Evolutionary conservation across 1,284 basidiomycete species (phyloP), one percentile per base, ranked within the genome.

Genomic region (Ceratobasidium sp.): DNA sequence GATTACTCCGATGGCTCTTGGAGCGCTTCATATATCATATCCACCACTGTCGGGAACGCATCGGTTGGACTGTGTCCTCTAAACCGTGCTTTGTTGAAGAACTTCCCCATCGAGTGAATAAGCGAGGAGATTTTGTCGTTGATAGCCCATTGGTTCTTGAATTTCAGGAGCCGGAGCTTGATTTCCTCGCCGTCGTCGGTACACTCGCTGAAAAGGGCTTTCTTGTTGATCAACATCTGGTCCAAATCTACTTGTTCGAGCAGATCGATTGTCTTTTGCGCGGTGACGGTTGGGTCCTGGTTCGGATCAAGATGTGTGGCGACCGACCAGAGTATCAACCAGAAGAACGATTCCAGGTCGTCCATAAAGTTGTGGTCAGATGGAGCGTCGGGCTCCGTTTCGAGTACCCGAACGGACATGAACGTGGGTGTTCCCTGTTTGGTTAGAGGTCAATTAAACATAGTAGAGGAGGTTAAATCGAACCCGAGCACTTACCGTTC

Each of bases 271-370:
- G 36, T 31, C 9, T 36, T 17, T 17, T 33, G 24, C 31, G 29
- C 56, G 4, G 17, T 22, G 5, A 19, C 19, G 3, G 56, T 57
- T 7, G 19, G 29, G 14, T 14, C 6, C 36, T 41, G 36, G 1
- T 8, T 31, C 8, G 56, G 31, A 17, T 57, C 66, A 9, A 44
- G 31, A 22, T 56, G 66, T 6, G 2, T 7, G 7, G 50, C 50
- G 4, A 29, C 33, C 11, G n/a, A 62, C 44, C 50, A 72, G n/a
- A 71, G 57, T 14, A 73, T 41, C 15, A 72, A 8, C 75, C 75
- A 75, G 50, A 75, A 75, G 51, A 75, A 63, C 11, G 75, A 75
- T 57, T 75, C 75, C 5, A 75, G 22, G 33, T 75, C 75, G 60
- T 75, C 66, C 27, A 72, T 27, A 36, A 54, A 75, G 51, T 60